Base-by-base conservation (phyloP, 208 protist species). In the Leptomonas seymouri region DNA sequence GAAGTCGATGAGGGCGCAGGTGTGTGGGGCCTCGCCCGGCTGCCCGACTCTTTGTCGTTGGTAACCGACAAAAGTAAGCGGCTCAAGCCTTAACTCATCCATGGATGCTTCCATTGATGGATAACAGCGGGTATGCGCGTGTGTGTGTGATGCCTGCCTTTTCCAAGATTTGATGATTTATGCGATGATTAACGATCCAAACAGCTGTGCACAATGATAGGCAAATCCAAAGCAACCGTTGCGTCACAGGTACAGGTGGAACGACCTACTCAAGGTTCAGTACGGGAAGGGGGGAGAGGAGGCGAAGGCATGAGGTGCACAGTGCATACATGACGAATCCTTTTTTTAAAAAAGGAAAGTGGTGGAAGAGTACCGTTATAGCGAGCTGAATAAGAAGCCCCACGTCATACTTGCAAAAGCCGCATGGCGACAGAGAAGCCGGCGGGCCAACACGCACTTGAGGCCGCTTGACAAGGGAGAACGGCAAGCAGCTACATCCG, bases 41-140 rank as follows among this genome's bases (percentile, higher is more conserved):
- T 42, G 60, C 48, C 18, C 59, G 3, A 28, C 36, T 30, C 41
- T n/a, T 16, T 16, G 44, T 0, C 42, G 62, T n/a, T 76, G 36
- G 57, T 76, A 76, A 21, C 71, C 71, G 16, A 51, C 71, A 23
- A 76, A 76, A 6, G 3, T 15, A 39, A 76, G 57, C 5, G 46
- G 41, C 42, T 76, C 71, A 25, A 76, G 63, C 8, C 57, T n/a
- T 23, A 76, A 41, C 8, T 34, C 63, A 0, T 60, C 48, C 49
- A 59, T 69, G n/a, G 20, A 34, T 45, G 23, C 3, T 34, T 6
- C 3, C 23, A 21, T 16, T 67, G 25, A 49, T 3, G 34, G 14
- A 14, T 11, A 25, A 45, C 57, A 28, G 9, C 7, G 21, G 8
- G 20, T 30, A 27, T 23, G 41, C 21, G 5, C 28, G 36, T 63